Conservation (phyloP, 2,329 filamentous ascomycete species). For the Diaporthe velutina region DNA sequence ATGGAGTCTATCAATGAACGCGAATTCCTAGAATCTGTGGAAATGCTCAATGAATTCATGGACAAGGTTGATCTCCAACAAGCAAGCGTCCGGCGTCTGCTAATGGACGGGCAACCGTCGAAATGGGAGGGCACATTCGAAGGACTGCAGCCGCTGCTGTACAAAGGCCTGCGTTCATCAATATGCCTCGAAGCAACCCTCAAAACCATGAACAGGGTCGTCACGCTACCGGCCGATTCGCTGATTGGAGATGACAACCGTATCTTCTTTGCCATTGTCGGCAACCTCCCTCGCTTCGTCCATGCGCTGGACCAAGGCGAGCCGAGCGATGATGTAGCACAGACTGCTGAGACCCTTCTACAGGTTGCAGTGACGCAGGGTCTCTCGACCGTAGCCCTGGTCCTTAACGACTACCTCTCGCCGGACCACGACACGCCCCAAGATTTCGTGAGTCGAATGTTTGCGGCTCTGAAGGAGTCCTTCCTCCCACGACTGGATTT, state of each 20-base stretch:
- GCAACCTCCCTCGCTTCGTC: constrained; percentile 91
- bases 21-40: constrained; percentile 91
- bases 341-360: constrained; percentile 78
- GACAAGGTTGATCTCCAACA: constrained; percentile 85
- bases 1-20: constrained; percentile 96
- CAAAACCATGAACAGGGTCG: constrained; percentile 81
- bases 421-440: constrained; percentile 75
- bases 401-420: constrained; percentile 78
- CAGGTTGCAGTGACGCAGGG: constrained; percentile 80
- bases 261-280: constrained; percentile 86
- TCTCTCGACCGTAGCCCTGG: constrained; percentile 74
- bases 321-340: constrained; percentile 67
- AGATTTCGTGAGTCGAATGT: constrained; percentile 82
- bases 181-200: constrained; percentile 84
- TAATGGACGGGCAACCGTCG: constrained; percentile 83
- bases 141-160: constrained; percentile 85
- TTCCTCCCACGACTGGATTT: constrained; percentile 90
- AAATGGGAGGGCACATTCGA: constrained; percentile 93
- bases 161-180: constrained; percentile 93
- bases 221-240: constrained; percentile 81
- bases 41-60: constrained; percentile 90
- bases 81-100: constrained; percentile 74
- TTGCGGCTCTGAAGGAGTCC: constrained; percentile 79
- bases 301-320: constrained; percentile 78
- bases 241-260: constrained; percentile 87